Conservation (phyloP, 352 stramenopile species). For the Plasmopara muralis region DNA sequence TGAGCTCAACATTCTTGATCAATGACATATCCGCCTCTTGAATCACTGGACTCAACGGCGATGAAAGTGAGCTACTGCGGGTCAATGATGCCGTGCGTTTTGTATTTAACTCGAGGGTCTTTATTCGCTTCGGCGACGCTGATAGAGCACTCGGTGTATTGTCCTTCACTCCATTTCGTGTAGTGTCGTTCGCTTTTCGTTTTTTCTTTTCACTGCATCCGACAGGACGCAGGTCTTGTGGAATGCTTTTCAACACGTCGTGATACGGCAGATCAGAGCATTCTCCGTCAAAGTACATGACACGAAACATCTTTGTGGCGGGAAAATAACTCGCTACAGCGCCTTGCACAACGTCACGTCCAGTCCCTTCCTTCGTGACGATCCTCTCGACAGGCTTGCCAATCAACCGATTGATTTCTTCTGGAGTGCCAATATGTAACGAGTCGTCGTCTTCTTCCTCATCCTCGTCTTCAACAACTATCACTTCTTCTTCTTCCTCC, state of each 20-base stretch:
- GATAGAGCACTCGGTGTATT: slow-evolving; percentile 9
- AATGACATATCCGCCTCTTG: slow-evolving; percentile 18
- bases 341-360: slow-evolving; percentile 32
- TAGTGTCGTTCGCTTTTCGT: slow-evolving; percentile 26
- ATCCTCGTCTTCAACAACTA: slow-evolving; percentile 17
- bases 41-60: slow-evolving; percentile 12
- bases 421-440: slow-evolving; percentile 10
- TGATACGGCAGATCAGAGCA: slow-evolving; percentile 55
- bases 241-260: slow-evolving; percentile 56
- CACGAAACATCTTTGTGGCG: slow-evolving; percentile 68
- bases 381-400: slow-evolving; percentile 36
- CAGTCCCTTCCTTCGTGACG: slow-evolving; percentile 25
- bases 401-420: slow-evolving; percentile 45
- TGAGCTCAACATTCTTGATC: slow-evolving; percentile 29
- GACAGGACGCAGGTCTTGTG: slow-evolving; percentile 24
- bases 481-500: slow-evolving; percentile 17
- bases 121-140: slow-evolving; percentile 29
- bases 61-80: slow-evolving; percentile 9
- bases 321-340: slow-evolving; percentile 65
- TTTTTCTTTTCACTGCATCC: slow-evolving; percentile 32
- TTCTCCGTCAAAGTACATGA: slow-evolving; percentile 51
- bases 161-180: slow-evolving; percentile 8
- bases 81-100: slow-evolving; percentile 4
- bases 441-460: slow-evolving; percentile 10
- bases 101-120: slow-evolving; percentile 22